Conservation (phyloP, 2,329 filamentous ascomycete genomes). For the Hymenoscyphus infarciens region DNA sequence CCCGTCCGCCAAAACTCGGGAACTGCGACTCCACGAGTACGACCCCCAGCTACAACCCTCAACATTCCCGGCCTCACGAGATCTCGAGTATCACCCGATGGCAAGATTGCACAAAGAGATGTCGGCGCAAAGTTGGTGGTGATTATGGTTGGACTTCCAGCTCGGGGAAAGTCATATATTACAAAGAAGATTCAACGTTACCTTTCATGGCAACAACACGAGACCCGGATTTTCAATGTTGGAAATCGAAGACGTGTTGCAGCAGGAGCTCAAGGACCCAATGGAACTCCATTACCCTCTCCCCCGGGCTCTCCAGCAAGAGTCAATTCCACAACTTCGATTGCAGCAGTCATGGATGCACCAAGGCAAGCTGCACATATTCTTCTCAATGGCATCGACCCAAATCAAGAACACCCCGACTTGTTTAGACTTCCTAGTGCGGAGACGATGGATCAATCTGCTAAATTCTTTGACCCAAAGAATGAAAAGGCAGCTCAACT, state of each 20-base stretch:
- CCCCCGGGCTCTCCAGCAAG: conserved; percentile 21
- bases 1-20: conserved; percentile 72
- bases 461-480: conserved; percentile 87
- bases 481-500: conserved; percentile 80
- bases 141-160: conserved; percentile 95
- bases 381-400: conserved; percentile 49
- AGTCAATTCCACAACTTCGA: conserved; percentile 28
- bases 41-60: conserved; percentile 84
- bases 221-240: conserved; percentile 95
- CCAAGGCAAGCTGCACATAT: conserved; percentile 54
- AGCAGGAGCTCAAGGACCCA: conserved; percentile 48
- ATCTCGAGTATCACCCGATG: conserved; percentile 92
- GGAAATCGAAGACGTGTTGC: conserved; percentile 83
- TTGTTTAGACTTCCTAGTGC: conserved; percentile 27
- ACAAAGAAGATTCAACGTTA: conserved; percentile 97
- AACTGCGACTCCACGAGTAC: conserved; percentile 70
- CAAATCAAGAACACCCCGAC: conserved; percentile 22
- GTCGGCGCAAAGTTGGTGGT: conserved; percentile 96
- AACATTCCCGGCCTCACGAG: conserved; percentile 96
- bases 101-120: conserved; percentile 88
- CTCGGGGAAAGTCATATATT: conserved; percentile 96
- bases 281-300: conserved; percentile 19
- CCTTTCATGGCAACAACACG: conserved; percentile 94
- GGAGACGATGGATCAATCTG: conserved; percentile 76
- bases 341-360: conserved; percentile 28